Conservation (phyloP, 306 rosid genomes). For the Castanopsis chinensis region DNA sequence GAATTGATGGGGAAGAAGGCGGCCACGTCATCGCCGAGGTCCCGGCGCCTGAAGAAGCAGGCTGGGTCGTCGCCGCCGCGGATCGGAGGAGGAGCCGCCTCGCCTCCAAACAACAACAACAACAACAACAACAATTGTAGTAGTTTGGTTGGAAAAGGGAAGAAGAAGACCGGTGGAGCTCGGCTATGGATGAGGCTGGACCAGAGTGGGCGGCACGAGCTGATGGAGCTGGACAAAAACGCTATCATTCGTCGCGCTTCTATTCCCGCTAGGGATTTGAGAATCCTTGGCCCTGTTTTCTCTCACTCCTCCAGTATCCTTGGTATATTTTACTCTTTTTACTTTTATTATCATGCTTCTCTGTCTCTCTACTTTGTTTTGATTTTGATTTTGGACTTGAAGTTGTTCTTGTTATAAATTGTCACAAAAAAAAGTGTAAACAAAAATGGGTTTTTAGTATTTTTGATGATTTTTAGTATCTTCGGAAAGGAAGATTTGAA, state of each 20-base stretch:
- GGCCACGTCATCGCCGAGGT: conserved; percentile 68
- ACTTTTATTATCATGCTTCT: conserved; percentile 7
- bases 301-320: conserved; percentile 92
- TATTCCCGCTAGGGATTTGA: conserved; percentile 84
- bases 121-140: no score
- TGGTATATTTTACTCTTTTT: conserved; percentile 31
- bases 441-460: no score
- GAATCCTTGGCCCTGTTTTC: conserved; percentile 92
- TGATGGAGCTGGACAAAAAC: conserved; percentile 78
- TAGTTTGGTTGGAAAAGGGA: conserved; percentile 41
- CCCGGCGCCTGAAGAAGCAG: conserved; percentile 61
- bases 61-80: not conserved
- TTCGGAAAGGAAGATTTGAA: no score
- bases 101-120: conserved; percentile 30
- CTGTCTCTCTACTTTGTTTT: not conserved
- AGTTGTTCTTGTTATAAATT: not conserved
- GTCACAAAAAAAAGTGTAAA: no score
- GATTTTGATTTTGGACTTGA: no score
- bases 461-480: no score
- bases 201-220: conserved; percentile 71
- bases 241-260: conserved; percentile 71
- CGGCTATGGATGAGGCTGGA: conserved; percentile 91
- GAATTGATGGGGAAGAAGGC: conserved; percentile 57
- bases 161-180: conserved; percentile 86
- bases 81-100: not conserved